These are phyloP conservation scores for Mycosphaerelloides madeirae DNA, from an alignment of 2,329 filamentous ascomycete species.

Conservation along the genomic window DNA sequence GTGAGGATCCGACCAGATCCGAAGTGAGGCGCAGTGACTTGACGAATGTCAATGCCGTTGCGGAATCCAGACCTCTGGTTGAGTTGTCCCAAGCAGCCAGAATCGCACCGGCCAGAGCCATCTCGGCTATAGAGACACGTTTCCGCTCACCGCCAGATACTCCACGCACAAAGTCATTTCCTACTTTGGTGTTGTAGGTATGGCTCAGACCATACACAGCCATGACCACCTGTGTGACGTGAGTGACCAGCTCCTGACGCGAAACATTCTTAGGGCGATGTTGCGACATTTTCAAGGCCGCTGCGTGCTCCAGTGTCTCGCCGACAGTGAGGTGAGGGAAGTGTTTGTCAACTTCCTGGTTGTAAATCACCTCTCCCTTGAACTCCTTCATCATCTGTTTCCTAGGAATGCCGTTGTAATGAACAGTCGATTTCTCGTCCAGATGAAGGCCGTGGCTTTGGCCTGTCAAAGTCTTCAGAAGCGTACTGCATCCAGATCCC, in stretches of 20 bases:
- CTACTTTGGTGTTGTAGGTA: constrained; percentile 53
- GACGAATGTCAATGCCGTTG: constrained; percentile 56
- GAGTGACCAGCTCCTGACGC: constrained; percentile 43
- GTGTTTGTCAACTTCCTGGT: constrained; percentile 47
- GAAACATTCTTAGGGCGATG: constrained; percentile 33
- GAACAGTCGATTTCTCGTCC: constrained; percentile 48
- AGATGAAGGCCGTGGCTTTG: constrained; percentile 56
- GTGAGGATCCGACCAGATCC: constrained; percentile 46
- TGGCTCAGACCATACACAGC: constrained; percentile 52
- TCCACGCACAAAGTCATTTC: constrained; percentile 56
- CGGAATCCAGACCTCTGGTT: constrained; percentile 50
- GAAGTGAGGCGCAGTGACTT: constrained; percentile 49
- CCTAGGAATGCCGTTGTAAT: constrained; percentile 55
- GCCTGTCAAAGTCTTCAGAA: constrained; percentile 59
- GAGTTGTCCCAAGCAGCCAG: constrained; percentile 45
- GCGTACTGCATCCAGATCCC: constrained; percentile 59
- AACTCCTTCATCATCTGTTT: constrained; percentile 45
- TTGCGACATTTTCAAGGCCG: constrained; percentile 48
- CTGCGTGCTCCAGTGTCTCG: constrained; percentile 54
- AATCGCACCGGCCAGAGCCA: constrained; percentile 38
- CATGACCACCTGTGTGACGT: constrained; percentile 50
- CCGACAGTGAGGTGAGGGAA: constrained; percentile 56
- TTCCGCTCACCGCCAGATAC: constrained; percentile 53
- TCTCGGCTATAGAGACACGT: constrained; percentile 57
- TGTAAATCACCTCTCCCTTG: constrained; percentile 45